Base-by-base conservation (phyloP, 768 basidiomycete genomes). In the Rhizopogon vulgaris region DNA sequence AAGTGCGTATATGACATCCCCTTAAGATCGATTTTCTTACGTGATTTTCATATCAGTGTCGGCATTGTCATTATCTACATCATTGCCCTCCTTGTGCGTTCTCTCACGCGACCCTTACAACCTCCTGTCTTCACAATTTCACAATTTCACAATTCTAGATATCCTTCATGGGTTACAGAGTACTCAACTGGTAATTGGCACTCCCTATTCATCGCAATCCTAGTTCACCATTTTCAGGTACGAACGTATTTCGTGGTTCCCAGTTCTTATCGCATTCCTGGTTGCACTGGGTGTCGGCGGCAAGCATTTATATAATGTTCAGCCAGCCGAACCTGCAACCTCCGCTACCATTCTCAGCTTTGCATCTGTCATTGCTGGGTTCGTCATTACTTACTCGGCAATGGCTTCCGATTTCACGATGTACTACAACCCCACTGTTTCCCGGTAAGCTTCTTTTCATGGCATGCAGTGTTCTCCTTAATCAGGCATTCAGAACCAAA, bases 31-130 rank as follows among this genome's bases (percentile, higher is more conserved):
- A 11, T 32, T 2, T 11, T 0, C 51, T 63, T 34, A 67, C 27
- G 18, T 39, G 38, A 50, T 56, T 50, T 32, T 30, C 11, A 39
- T 47, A 28, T 27, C 55, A 87, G 85, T 47, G 82, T 94, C 25
- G 91, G 91, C 2, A 93, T 93, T 50, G 84, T 90, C 30, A 81
- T 94, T 47, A 83, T 92, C 38, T 77, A 79, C 0, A 54, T 85
- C 28, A 71, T 89, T 30, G 84, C 88, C 2, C 77, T 93, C 28
- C 54, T 85, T 22, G 72, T 81, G 61, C 52, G 71, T 73, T n/a
- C 51, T 40, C 54, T 28, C 42, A 41, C 36, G 42, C 43, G 36
- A 38, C 11, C 25, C 28, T 27, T 36, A 18, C 46, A 41, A 22
- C 22, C 41, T 41, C 41, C 22, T 22, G 36, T 46, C 15, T 28